These are phyloP conservation scores for Bifiguratus adelaidae DNA, from an alignment of 192 early-diverging fungal species.

Conservation along the genomic window DNA sequence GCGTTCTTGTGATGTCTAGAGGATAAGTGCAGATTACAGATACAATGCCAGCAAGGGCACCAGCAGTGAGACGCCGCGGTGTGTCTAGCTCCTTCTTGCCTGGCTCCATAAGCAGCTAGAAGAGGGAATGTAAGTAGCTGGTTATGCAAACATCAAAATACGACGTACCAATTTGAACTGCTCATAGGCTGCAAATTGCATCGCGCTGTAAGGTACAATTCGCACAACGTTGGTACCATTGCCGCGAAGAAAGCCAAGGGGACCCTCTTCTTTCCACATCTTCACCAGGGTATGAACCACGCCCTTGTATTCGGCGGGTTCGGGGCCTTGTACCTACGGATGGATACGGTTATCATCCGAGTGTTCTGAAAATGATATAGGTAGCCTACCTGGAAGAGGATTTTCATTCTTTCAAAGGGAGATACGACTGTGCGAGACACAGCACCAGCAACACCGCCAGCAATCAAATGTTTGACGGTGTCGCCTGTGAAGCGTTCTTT, in stretches of 20 bases:
- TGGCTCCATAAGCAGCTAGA: conserved; percentile 47
- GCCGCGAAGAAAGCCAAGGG: conserved; percentile 61
- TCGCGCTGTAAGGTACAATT: conserved; percentile 73
- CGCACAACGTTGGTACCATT: conserved; percentile 81
- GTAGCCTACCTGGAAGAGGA: conserved; percentile 65
- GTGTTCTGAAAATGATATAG: background rate
- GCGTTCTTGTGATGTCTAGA: conserved; percentile 68
- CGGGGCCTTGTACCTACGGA: conserved; percentile 41
- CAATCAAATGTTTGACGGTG: conserved; percentile 63
- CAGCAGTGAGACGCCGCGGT: conserved; percentile 53
- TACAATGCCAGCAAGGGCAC: conserved; percentile 63
- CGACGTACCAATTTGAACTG: conserved; percentile 47
- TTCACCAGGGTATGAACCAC: conserved; percentile 58
- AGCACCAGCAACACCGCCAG: conserved; percentile 67
- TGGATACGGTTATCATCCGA: background rate
- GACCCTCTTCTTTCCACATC: conserved; percentile 72
- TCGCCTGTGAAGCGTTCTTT: conserved; percentile 27
- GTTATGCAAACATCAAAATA: background rate
- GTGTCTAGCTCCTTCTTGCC: conserved; percentile 62
- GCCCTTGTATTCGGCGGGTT: conserved; percentile 53
- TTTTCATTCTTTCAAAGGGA: conserved; percentile 78
- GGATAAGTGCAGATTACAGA: conserved; percentile 75
- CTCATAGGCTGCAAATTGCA: conserved; percentile 76
- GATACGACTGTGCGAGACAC: conserved; percentile 72
- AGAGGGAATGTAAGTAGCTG: background rate